Evolutionary conservation across 768 basidiomycete species (phyloP).

Genomic region (Leucosporidium yakuticum): DNA sequence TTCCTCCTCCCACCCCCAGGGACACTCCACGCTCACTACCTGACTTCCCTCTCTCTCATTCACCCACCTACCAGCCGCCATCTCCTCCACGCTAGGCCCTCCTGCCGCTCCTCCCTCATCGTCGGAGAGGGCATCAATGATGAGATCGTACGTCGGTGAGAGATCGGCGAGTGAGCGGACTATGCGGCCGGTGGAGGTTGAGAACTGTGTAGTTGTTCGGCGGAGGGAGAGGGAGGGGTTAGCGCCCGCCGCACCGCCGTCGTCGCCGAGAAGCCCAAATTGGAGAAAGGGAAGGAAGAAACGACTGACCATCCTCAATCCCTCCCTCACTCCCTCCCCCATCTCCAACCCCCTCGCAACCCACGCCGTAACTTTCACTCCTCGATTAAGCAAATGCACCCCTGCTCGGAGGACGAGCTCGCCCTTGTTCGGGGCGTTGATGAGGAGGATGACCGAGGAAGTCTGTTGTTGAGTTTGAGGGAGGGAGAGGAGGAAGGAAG

Average conservation of each 20-base stretch:
- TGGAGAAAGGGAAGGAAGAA: no score
- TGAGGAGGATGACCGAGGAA: no score
- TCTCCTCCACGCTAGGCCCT: not conserved
- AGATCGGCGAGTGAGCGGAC: not conserved
- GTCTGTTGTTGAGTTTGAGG: no score
- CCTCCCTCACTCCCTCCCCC: not conserved
- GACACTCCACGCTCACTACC: not conserved
- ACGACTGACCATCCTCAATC: no score
- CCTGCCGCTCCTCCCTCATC: not conserved
- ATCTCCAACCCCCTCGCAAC: not conserved
- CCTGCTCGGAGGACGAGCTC: no score
- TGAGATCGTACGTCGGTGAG: not conserved
- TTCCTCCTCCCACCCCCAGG: not conserved
- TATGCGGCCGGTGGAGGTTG: not conserved
- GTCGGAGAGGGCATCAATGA: not conserved
- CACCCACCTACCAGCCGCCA: not conserved
- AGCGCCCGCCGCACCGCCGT: not conserved
- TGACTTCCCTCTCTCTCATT: not conserved
- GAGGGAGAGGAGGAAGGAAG: no score
- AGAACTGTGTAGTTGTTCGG: conserved; percentile 1
- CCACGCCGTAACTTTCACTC: not conserved
- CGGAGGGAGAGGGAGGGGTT: no score
- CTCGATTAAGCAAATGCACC: no score
- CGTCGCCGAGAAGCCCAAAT: not conserved
- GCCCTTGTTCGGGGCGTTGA: no score